Base-by-base conservation (phyloP, 2,329 filamentous ascomycete genomes). In the Colletotrichum filicis region DNA sequence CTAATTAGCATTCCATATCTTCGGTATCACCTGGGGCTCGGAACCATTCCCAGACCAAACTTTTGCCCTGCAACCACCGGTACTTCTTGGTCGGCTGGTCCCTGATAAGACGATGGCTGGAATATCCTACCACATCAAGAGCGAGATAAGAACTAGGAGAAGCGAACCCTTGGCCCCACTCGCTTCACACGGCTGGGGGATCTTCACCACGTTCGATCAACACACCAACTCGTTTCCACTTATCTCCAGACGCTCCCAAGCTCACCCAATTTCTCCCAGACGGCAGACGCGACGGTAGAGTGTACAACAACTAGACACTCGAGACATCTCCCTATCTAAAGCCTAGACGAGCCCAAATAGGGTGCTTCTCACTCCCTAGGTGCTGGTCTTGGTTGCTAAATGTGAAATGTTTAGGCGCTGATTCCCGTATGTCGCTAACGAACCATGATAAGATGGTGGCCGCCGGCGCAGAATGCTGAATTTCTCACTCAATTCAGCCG, bases 61-160 rank as follows among this genome's bases (percentile, higher is more conserved):
- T 64, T 7, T 52, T 46, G 14, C 46, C 26, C 16, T 70, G 70
- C 66, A 70, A 35, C 60, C 49, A 61, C 58, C 63, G 26, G 28
- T 57, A 67, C 42, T 26, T 42, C 30, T 32, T 67, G 24, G 63
- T 56, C 60, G 9, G 28, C 37, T 42, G 46, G 22, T n/a, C 30
- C 22, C 35, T 55, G 60, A 70, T 70, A 70, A 70, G 66, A 57
- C 12, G 42, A 65, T 56, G 53, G 12, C n/a, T 49, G 5, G 46
- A 62, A 73, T 53, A 53, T 42, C 53, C 42, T 9, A 9, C 42
- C 42, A 9, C 7, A 22, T 19, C 19, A 8, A 56, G 55, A 30
- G 49, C 46, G 28, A 73, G 70, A 70, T 73, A 73, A 73, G 59
- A 14, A 37, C 7, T 28, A 12, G 24, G 30, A 53, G 57, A 52